Evolutionary conservation across 1,284 basidiomycete genomes (phyloP), one percentile per base, ranked within the genome.

Genomic region (Cryptococcus deneoformans): DNA sequence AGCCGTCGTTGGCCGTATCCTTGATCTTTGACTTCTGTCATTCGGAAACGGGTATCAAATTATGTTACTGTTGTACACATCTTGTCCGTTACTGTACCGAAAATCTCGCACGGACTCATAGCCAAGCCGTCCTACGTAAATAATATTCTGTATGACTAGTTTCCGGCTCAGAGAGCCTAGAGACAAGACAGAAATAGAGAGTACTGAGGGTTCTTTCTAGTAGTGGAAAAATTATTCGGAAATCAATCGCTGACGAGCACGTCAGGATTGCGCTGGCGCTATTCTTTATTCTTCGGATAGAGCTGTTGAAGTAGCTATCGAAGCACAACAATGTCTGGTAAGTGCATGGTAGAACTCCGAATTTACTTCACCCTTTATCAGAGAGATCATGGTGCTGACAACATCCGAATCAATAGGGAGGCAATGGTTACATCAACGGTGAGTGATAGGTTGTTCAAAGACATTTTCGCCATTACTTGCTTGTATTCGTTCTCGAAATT

Each of bases 401-500:
- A 5, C 29, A 3, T 29, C 29, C 29, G 37, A 14, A 35, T 16
- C 29, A 2, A 50, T 45, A 71, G 54, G 92, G 92, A 58, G 92
- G 92, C 5, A 94, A 94, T 73, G 92, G 92, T 6, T 94, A 94
- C 72, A 92, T 93, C 73, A 92, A 93, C 64, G 90, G 89, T 87
- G 56, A 61, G 80, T 74, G 5, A 11, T 44, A 36, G 6, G 45
- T 50, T 45, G 39, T 24, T 12, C 40, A 16, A 42, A 42, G 40
- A 29, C 29, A 29, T 29, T 29, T 29, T 5, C 29, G 3, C 29
- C 29, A 29, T 5, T 29, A 29, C 29, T 29, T 29, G 29, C 29
- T 29, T 29, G 29, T 29, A 29, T 29, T 5, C 29, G 29, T 29
- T 29, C 29, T 29, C 3, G 29, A 29, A 29, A 29, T 3, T 1